These are phyloP conservation scores for Trichoderma sp. DNA, from an alignment of 2,329 filamentous ascomycete genomes.

Conservation along the genomic window DNA sequence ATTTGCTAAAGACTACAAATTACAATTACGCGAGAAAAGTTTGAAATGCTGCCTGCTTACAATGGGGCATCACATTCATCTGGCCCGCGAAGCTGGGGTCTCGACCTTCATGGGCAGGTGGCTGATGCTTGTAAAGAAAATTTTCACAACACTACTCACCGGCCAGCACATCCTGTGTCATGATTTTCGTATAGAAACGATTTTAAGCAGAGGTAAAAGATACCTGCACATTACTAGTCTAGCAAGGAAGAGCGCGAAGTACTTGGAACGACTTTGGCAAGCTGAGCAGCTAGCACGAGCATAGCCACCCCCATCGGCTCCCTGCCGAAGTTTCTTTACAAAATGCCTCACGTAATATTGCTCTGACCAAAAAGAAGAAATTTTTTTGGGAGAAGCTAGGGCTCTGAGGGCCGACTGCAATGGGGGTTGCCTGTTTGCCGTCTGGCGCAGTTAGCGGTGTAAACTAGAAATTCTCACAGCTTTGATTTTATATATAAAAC, in stretches of 20 bases:
- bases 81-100: background rate
- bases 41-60: background rate
- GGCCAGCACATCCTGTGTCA: background rate
- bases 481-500: background rate
- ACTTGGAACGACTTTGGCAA: background rate
- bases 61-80: background rate
- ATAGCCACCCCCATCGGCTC: slow-evolving; percentile 12
- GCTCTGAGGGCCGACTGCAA: background rate
- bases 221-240: background rate
- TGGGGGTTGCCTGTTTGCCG: background rate
- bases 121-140: background rate
- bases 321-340: background rate
- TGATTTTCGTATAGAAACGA: background rate
- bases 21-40: no score
- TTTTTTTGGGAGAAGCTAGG: background rate
- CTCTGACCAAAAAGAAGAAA: background rate
- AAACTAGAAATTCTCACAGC: background rate
- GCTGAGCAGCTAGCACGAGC: background rate
- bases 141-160: background rate
- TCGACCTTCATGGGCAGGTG: background rate
- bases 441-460: background rate
- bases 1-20: background rate
- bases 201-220: background rate
- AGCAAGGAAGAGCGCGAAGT: background rate
- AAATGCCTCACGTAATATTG: background rate